Evolutionary conservation across 805 yeast species (phyloP).

Genomic region (Ogataea dorogensis): DNA sequence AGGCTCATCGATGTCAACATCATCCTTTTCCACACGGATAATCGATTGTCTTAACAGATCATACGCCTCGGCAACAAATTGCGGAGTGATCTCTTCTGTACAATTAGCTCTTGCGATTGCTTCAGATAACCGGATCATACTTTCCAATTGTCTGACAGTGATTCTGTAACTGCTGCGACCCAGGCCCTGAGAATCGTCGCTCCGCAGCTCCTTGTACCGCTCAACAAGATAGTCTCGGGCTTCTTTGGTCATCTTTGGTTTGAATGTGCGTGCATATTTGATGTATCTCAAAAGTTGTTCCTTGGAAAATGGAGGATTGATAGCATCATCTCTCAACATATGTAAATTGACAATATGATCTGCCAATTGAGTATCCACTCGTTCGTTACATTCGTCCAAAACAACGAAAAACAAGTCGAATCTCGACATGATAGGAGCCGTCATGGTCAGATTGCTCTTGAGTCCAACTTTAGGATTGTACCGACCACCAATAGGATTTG

Average conservation of each 20-base stretch:
- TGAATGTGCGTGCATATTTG: conserved; percentile 88
- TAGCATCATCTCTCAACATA: conserved; percentile 86
- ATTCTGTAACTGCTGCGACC: conserved; percentile 87
- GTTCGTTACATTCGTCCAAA: conserved; percentile 90
- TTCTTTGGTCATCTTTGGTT: conserved; percentile 79
- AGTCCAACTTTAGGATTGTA: conserved; percentile 85
- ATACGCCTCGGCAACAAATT: conserved; percentile 90
- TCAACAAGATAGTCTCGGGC: conserved; percentile 76
- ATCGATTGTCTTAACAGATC: conserved; percentile 86
- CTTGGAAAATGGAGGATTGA: conserved; percentile 83
- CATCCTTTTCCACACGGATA: conserved; percentile 91
- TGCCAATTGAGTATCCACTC: conserved; percentile 85
- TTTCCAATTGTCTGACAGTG: conserved; percentile 95
- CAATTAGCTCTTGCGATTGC: conserved; percentile 98
- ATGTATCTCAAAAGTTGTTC: conserved; percentile 87
- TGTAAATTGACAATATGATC: conserved; percentile 90
- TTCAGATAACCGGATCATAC: conserved; percentile 88
- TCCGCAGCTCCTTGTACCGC: conserved; percentile 80
- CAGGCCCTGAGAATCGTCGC: conserved; percentile 86
- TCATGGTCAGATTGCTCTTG: conserved; percentile 86
- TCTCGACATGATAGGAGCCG: conserved; percentile 98
- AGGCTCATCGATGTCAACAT: conserved; percentile 64
- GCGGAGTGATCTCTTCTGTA: conserved; percentile 79
- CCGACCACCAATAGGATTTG: conserved; percentile 96
- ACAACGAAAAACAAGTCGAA: conserved; percentile 94